phyloP scores from a whole-genome alignment of 2,329 filamentous ascomycete species.

The Kalmusia sp. region DNA sequence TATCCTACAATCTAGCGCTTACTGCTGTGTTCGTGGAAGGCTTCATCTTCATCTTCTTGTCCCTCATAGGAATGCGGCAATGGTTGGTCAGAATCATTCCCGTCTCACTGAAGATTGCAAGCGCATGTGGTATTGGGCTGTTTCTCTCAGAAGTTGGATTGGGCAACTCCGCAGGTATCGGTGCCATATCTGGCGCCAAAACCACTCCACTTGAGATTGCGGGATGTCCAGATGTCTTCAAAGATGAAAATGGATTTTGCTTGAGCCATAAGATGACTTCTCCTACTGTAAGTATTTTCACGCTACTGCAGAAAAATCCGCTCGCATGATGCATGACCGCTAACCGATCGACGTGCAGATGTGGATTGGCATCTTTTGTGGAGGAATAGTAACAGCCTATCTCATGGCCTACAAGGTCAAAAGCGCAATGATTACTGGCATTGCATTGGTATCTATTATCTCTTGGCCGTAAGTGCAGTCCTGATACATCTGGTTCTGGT shows the following conservation, averaged over 20 bases:
- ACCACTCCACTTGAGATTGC: constrained; percentile 75
- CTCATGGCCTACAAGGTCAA: constrained; percentile 87
- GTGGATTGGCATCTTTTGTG: constrained; percentile 89
- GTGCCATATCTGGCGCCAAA: constrained; percentile 71
- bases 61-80: constrained; percentile 81
- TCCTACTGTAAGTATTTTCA: constrained; percentile 59
- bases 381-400: constrained; percentile 79
- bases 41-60: constrained; percentile 81
- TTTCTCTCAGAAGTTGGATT: constrained; percentile 79
- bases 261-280: constrained; percentile 78
- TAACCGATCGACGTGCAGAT: constrained; percentile 52
- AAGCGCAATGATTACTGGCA: constrained; percentile 83
- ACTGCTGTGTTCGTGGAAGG: constrained; percentile 90
- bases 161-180: constrained; percentile 83
- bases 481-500: not conserved
- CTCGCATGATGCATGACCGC: constrained; percentile 3
- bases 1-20: constrained; percentile 77
- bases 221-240: constrained; percentile 69
- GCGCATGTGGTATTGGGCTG: constrained; percentile 83
- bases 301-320: constrained; percentile 4
- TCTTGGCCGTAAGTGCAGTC: constrained; percentile 71
- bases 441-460: constrained; percentile 82
- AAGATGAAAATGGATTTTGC: constrained; percentile 63
- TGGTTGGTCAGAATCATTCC: constrained; percentile 87
- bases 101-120: constrained; percentile 83